These are phyloP conservation scores for Daldinia loculata DNA, from an alignment of 495 filamentous ascomycete species.

Conservation along the genomic window DNA sequence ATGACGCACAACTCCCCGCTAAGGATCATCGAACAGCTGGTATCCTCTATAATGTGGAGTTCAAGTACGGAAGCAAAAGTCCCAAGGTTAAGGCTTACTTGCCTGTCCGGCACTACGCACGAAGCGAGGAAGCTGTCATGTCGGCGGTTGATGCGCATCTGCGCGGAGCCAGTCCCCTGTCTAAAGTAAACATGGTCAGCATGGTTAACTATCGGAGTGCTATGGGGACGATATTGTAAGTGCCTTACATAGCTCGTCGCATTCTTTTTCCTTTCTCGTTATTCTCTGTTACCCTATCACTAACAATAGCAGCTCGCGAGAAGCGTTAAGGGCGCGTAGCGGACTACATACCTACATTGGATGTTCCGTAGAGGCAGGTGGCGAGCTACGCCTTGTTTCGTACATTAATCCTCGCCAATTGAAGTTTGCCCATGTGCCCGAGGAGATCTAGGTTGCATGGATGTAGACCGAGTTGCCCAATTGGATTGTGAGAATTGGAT, in stretches of 20 bases:
- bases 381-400: constrained; percentile 1
- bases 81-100: constrained; percentile 8
- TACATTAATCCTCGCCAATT: constrained; percentile 6
- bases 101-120: constrained; percentile 12
- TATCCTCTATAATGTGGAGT: constrained; percentile 17
- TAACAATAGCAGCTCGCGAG: background rate
- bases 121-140: constrained; percentile 4
- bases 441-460: background rate
- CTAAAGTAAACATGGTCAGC: background rate
- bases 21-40: constrained; percentile 12
- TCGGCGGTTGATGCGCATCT: background rate
- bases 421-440: background rate
- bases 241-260: background rate
- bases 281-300: background rate
- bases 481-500: background rate
- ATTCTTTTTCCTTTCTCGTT: background rate
- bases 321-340: background rate
- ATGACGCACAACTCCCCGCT: background rate
- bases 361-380: constrained; percentile 1
- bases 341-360: background rate
- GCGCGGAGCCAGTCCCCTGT: background rate
- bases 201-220: background rate
- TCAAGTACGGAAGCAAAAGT: background rate
- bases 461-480: background rate
- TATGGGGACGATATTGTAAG: background rate